Percentiles rank a stretch among this genome's conserved stretches.
phyloP scores from a whole-genome alignment of 345 rosid species.

The Cardamine resedifolia region DNA sequence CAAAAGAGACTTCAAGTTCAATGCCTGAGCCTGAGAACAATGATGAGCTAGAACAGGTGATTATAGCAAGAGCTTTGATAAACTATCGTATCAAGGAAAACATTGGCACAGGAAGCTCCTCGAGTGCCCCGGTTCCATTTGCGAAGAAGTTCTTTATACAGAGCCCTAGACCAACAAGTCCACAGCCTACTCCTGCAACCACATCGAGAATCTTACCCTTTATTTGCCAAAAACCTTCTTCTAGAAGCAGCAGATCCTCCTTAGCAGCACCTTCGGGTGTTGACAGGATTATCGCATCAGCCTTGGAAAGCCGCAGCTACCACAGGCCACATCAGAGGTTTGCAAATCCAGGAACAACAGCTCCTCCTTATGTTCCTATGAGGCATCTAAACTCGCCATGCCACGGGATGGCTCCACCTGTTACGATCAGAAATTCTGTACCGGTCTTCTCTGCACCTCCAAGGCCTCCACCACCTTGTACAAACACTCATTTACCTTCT shows the following conservation, averaged over 20 bases:
- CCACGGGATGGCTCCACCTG: constrained; percentile 82
- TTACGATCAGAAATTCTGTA: constrained; percentile 68
- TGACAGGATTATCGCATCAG: constrained; percentile 24
- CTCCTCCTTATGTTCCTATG: constrained; percentile 78
- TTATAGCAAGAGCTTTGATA: constrained; percentile 76
- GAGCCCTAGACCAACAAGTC: constrained; percentile 82
- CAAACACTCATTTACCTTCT: constrained; percentile 49
- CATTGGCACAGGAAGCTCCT: constrained; percentile 56
- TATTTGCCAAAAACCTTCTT: constrained; percentile 62
- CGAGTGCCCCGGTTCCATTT: constrained; percentile 59
- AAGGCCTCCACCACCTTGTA: constrained; percentile 47
- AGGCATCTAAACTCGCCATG: constrained; percentile 58
- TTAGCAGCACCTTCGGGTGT: constrained; percentile 16
- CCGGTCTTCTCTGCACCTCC: constrained; percentile 93
- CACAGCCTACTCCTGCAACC: constrained; percentile 63
- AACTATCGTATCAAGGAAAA: constrained; percentile 80
- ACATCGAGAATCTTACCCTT: constrained; percentile 91
- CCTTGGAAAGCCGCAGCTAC: constrained; percentile 47
- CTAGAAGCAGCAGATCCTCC: constrained; percentile 57
- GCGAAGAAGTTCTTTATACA: constrained; percentile 63
- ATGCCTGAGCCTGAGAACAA: constrained; percentile 71
- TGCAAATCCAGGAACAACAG: constrained; percentile 75
- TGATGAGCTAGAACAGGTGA: constrained; percentile 94
- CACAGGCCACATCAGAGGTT: constrained; percentile 51
- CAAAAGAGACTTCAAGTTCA: constrained; percentile 83